Evolutionary conservation across 2,329 filamentous ascomycete species (phyloP).

Genomic region (Sclerotinia subarctica): DNA sequence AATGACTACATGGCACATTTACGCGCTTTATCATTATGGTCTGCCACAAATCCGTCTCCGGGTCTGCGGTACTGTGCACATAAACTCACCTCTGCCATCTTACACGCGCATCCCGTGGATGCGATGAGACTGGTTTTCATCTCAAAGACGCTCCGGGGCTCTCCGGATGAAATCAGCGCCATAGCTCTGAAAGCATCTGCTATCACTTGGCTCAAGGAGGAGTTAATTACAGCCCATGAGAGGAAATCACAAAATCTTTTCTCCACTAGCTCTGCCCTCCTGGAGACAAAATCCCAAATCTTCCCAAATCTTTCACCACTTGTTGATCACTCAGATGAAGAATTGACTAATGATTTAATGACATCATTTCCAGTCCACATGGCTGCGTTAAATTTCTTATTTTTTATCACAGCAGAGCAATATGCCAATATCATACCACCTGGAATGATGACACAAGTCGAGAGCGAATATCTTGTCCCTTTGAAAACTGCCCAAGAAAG

Average conservation of each 20-base stretch:
- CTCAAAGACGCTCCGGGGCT: constrained; percentile 63
- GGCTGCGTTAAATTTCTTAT: constrained; percentile 59
- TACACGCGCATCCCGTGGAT: constrained; percentile 58
- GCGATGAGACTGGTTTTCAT: constrained; percentile 58
- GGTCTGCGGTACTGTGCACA: constrained; percentile 40
- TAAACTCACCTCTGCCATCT: constrained; percentile 38
- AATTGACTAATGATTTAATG: constrained; percentile 51
- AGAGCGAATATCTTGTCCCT: constrained; percentile 57
- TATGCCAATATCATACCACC: constrained; percentile 51
- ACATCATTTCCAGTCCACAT: constrained; percentile 54
- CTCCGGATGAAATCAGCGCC: constrained; percentile 46
- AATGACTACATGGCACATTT: constrained; percentile 57
- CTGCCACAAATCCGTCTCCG: constrained; percentile 41
- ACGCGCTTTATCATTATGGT: constrained; percentile 44
- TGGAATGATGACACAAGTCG: constrained; percentile 56
- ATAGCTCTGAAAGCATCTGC: constrained; percentile 60
- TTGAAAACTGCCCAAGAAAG: constrained; percentile 45
- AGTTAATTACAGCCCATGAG: constrained; percentile 47
- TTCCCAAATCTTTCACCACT: constrained; percentile 56
- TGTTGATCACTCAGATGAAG: constrained; percentile 42
- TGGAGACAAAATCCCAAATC: constrained; percentile 58
- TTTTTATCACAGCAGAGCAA: constrained; percentile 51
- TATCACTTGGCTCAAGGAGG: constrained; percentile 61
- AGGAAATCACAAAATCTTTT: constrained; percentile 44
- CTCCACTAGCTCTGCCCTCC: constrained; percentile 52